Base-by-base conservation (phyloP, 2,329 filamentous ascomycete species). In the Rhexocercosporidium sp. region DNA sequence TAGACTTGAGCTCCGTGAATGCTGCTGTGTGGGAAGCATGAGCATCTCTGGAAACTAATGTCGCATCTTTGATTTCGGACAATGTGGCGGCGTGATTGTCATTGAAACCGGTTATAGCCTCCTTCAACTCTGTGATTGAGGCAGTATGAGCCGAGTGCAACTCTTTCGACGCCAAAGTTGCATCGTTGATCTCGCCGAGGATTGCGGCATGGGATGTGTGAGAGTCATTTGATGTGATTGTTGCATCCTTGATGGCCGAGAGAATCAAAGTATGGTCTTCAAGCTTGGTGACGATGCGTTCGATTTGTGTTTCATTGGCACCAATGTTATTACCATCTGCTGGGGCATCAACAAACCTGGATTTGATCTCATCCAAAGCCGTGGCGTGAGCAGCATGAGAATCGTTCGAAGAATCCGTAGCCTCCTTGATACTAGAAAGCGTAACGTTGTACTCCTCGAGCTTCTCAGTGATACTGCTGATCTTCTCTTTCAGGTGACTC, bases 121-220 rank as follows among this genome's bases (percentile, higher is more conserved):
- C 66, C 39, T 71, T 74, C 5, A 74, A 60, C 25, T 72, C 71
- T 11, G 34, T 37, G 34, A 37, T 7, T 9, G 53, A 51, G 49
- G 54, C 37, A 22, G 49, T 41, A 59, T 72, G 69, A 20, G 63
- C 53, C 11, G 61, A 14, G n/a, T 70, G 67, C 37, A 61, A 54
- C 3, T 68, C 69, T 29, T 65, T 68, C 3, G 66, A 69, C 1
- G 49, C 62, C 14, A 62, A 47, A 1, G 68, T 65, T 18, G 66
- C 61, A 22, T 73, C 70, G 39, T 74, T 75, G 49, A 75, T 70
- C 20, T 72, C 70, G 0, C 59, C 27, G 6, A 74, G 39, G 34
- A 47, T 41, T 14, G 47, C 47, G 9, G 66, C 59, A 34, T 73
- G 68, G 1, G 65, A 14, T 22, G 49, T 41, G 59, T 73, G 72